These are phyloP conservation scores for Parietichytrium sp. DNA, from an alignment of 108 stramenopile genomes.

Conservation along the genomic window DNA sequence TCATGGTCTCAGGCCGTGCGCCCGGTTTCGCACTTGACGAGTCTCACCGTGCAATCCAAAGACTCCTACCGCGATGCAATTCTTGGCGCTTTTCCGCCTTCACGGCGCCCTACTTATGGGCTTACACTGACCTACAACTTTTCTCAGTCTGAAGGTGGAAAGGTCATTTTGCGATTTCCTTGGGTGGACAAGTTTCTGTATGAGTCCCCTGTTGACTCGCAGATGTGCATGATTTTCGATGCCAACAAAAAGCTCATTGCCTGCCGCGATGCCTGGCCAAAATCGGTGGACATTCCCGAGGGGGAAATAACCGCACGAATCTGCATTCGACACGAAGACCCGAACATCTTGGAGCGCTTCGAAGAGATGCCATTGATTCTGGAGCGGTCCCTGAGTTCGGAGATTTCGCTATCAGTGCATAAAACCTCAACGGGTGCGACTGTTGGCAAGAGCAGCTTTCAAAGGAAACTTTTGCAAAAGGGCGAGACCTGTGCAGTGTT, in stretches of 20 bases:
- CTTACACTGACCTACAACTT: conserved; percentile 56
- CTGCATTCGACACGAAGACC: neutral
- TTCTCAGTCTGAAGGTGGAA: conserved; percentile 46
- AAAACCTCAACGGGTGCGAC: neutral
- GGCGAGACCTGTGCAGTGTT: conserved; percentile 30
- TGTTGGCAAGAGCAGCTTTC: neutral
- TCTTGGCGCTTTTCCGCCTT: conserved; percentile 40
- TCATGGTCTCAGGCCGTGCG: conserved; percentile 4
- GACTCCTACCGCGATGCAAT: conserved; percentile 44
- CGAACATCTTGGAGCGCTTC: neutral
- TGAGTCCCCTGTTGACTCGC: conserved; percentile 52
- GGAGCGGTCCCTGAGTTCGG: neutral
- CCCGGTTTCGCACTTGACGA: neutral
- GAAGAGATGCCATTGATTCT: conserved; percentile 9
- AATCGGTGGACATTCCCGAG: conserved; percentile 22
- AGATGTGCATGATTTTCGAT: conserved; percentile 57
- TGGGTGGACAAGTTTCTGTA: conserved; percentile 53
- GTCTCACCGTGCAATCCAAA: neutral
- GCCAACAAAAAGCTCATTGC: conserved; percentile 52
- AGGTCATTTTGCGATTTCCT: conserved; percentile 42
- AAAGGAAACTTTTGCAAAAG: neutral
- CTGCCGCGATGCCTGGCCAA: conserved; percentile 55
- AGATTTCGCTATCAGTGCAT: neutral
- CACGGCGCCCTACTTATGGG: conserved; percentile 34
- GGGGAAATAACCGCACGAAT: conserved; percentile 21